Percentiles rank a stretch among this genome's conserved stretches.
Evolutionary conservation across 257 asterid species (phyloP).

Genomic region (Gardenia jasminoides): DNA sequence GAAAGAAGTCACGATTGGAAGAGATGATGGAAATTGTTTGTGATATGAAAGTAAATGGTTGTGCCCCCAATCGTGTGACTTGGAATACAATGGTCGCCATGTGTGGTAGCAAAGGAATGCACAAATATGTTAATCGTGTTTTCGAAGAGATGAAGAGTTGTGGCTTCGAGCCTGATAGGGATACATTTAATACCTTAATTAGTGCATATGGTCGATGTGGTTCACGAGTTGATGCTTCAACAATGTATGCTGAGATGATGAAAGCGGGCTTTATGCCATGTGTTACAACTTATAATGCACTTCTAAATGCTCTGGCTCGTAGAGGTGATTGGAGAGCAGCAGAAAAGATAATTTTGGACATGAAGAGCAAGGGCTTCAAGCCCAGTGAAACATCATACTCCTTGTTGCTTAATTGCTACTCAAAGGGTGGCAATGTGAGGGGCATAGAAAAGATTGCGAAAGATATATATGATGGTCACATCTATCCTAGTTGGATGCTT

Average conservation of each 20-base stretch:
- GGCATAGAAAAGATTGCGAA: slow-evolving; percentile 78
- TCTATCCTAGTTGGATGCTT: slow-evolving; percentile 91
- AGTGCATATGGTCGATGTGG: slow-evolving; percentile 91
- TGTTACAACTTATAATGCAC: slow-evolving; percentile 78
- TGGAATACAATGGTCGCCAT: slow-evolving; percentile 89
- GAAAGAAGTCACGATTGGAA: slow-evolving; percentile 76
- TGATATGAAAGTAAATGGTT: slow-evolving; percentile 83
- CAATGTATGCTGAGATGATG: slow-evolving; percentile 79
- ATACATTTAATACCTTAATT: slow-evolving; percentile 84
- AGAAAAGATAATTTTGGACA: slow-evolving; percentile 60
- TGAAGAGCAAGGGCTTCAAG: slow-evolving; percentile 79
- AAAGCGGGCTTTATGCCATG: slow-evolving; percentile 80
- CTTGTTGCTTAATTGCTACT: slow-evolving; percentile 77
- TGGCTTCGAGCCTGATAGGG: slow-evolving; percentile 89
- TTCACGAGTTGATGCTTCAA: slow-evolving; percentile 59
- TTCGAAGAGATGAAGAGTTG: slow-evolving; percentile 82
- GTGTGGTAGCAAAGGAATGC: slow-evolving; percentile 89
- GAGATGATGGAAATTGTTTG: slow-evolving; percentile 73
- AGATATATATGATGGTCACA: slow-evolving; percentile 76
- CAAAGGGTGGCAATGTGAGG: slow-evolving; percentile 72
- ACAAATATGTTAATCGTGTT: slow-evolving; percentile 60
- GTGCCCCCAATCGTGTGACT: slow-evolving; percentile 78
- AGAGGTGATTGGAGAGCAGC: slow-evolving; percentile 83
- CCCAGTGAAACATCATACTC: slow-evolving; percentile 82
- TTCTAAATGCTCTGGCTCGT: slow-evolving; percentile 80